Base-by-base conservation (phyloP, 306 rosid genomes). In the Glycine tomentella region DNA sequence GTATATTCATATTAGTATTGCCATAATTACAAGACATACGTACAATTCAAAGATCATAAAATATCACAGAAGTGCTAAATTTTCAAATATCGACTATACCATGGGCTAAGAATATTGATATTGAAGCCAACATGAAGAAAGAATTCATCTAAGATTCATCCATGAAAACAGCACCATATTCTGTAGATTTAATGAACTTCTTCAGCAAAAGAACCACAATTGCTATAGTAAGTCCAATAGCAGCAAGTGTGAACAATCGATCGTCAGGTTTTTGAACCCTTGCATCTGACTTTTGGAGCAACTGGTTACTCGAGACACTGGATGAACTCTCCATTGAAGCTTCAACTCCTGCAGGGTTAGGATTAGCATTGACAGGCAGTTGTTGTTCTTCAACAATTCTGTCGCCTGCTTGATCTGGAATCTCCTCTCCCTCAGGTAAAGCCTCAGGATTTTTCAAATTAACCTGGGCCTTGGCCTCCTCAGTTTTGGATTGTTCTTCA, bases 191-290 rank as follows among this genome's bases (percentile, higher is more conserved):
- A 83, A 96, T 76, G 69, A 96, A 92, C 86, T 96, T 93, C 87
- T 93, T 96, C 87, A 93, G 81, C 81, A 96, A 67, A 66, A 96
- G 97, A 79, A 90, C 90, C 76, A 90, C 52, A 76, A 96, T 96
- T 36, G 99, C 99, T 34, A 93, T 81, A 46, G 99, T 82, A 20
- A 96, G 99, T 13, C 97, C 99, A 56, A 96, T 88, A 13, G 98
- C 98, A 55, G 99, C 99, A 88, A 88, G 75, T 15, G 98, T 96
- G 85, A 92, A 93, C 86, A 96, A 45, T 62, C 99, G 89, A 80
- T 93, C 99, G 12, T 90, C 95, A 16, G 94, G 89, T 80, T 80
- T 90, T 48, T 77, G 87, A 82, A 78, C 87, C 83, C 83, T 86
- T 12, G 82, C 40, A 56, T 87, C 92, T 31, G 87, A 84, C 71